phyloP scores from a whole-genome alignment of 2,329 filamentous ascomycete genomes.

The Cladophialophora chaetospira region DNA sequence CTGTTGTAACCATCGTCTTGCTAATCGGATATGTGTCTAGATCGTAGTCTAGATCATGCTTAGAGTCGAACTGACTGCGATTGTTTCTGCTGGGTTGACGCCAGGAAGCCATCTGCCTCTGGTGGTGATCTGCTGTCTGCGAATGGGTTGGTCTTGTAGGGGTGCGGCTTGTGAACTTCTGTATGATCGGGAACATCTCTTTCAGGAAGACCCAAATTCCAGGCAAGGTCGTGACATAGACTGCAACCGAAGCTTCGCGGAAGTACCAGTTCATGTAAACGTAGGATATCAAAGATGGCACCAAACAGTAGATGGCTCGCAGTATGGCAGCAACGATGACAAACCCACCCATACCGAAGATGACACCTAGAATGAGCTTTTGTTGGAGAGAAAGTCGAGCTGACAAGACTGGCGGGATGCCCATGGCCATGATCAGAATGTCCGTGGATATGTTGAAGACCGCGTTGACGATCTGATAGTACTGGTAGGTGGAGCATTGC shows the following conservation, averaged over 20 bases:
- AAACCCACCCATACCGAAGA: conserved; percentile 51
- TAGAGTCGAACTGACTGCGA: conserved; percentile 11
- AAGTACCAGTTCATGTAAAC: conserved; percentile 53
- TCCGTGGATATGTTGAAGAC: conserved; percentile 51
- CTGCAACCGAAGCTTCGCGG: conserved; percentile 47
- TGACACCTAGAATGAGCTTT: conserved; percentile 45
- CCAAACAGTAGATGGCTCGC: conserved; percentile 52
- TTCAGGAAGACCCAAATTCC: conserved; percentile 55
- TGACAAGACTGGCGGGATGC: conserved; percentile 46
- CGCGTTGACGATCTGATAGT: conserved; percentile 50
- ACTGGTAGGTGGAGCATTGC: conserved; percentile 47
- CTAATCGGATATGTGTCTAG: conserved; percentile 25
- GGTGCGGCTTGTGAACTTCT: conserved; percentile 6
- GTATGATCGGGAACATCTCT: conserved; percentile 46
- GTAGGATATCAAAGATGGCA: conserved; percentile 39
- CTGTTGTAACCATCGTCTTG: conserved; percentile 15
- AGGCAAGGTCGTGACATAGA: conserved; percentile 55
- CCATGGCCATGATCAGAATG: conserved; percentile 46
- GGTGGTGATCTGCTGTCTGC: background rate
- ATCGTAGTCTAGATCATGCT: conserved; percentile 18
- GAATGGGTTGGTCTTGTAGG: conserved; percentile 10
- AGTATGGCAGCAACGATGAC: conserved; percentile 53
- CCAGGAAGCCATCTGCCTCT: background rate
- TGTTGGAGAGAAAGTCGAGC: conserved; percentile 45
- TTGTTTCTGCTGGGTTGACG: conserved; percentile 2